Conservation (phyloP, 371 early-diverging fungal species). For the Mucor plumbeus region DNA sequence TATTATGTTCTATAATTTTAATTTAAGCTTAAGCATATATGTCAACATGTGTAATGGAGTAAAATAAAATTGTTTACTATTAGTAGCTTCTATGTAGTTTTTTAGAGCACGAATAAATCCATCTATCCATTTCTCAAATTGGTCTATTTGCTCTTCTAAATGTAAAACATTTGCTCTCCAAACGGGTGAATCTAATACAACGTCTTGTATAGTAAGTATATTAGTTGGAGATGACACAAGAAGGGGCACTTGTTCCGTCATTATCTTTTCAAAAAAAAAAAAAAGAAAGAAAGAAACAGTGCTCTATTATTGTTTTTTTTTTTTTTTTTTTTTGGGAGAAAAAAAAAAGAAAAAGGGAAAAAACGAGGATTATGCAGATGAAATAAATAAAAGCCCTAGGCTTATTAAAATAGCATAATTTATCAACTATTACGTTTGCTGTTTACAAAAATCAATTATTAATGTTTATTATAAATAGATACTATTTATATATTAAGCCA, state of each 20-base stretch:
- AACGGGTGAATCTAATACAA: slow-evolving; percentile 68
- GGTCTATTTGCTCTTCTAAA: slow-evolving; percentile 74
- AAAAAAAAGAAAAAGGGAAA: not conserved
- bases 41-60: not conserved
- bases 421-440: too few species aligned
- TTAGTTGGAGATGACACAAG: slow-evolving; percentile 28
- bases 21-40: not conserved
- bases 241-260: slow-evolving; percentile 10
- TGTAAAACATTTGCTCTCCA: slow-evolving; percentile 66
- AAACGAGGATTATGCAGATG: not conserved
- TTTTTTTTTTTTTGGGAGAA: not conserved
- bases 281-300: not conserved
- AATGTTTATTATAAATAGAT: not conserved
- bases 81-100: slow-evolving; percentile 48
- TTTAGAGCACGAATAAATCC: slow-evolving; percentile 47
- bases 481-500: slow-evolving; percentile 21
- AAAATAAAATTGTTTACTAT: slow-evolving; percentile 31
- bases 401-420: too few species aligned
- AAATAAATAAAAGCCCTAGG: not conserved
- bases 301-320: too few species aligned
- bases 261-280: not conserved
- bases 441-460: not conserved
- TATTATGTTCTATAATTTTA: slow-evolving; percentile 37
- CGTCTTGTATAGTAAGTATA: slow-evolving; percentile 48
- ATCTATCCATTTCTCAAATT: slow-evolving; percentile 68